Conservation (phyloP, 1,139 yeast genomes). For the Meyerozyma carpophila region DNA sequence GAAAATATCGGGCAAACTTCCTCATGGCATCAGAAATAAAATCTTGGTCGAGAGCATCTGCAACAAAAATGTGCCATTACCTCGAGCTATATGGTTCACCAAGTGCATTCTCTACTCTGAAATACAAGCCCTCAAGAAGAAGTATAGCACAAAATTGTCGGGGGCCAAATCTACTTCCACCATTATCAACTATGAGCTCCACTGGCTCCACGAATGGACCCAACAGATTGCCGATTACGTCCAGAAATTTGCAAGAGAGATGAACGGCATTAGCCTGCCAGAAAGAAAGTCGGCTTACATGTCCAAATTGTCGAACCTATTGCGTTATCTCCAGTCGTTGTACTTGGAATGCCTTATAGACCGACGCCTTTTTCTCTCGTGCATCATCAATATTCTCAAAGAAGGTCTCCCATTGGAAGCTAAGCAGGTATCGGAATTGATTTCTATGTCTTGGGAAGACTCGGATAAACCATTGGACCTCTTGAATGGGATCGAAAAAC, state of each 20-base stretch:
- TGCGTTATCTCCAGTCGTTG: constrained; percentile 56
- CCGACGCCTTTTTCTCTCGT: constrained; percentile 52
- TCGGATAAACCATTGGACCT: constrained; percentile 8
- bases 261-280: constrained; percentile 17
- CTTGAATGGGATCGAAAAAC: constrained; percentile 18
- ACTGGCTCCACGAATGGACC: constrained; percentile 86
- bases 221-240: constrained; percentile 64
- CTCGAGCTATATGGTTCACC: constrained; percentile 85
- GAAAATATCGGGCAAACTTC: constrained; percentile 72
- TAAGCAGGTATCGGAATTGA: constrained; percentile 15
- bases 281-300: constrained; percentile 45
- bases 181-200: constrained; percentile 39
- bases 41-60: constrained; percentile 69
- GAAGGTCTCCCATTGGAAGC: constrained; percentile 45
- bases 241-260: constrained; percentile 44
- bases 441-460: constrained; percentile 9
- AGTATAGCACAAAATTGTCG: constrained; percentile 14
- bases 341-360: constrained; percentile 68
- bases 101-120: constrained; percentile 84
- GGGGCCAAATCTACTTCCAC: constrained; percentile 3
- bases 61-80: constrained; percentile 59
- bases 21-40: constrained; percentile 82
- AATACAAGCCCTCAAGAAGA: constrained; percentile 60
- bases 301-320: constrained; percentile 50
- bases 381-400: constrained; percentile 55